These are phyloP conservation scores for Coemansia reversa DNA, from an alignment of 192 early-diverging fungal genomes.

Conservation along the genomic window DNA sequence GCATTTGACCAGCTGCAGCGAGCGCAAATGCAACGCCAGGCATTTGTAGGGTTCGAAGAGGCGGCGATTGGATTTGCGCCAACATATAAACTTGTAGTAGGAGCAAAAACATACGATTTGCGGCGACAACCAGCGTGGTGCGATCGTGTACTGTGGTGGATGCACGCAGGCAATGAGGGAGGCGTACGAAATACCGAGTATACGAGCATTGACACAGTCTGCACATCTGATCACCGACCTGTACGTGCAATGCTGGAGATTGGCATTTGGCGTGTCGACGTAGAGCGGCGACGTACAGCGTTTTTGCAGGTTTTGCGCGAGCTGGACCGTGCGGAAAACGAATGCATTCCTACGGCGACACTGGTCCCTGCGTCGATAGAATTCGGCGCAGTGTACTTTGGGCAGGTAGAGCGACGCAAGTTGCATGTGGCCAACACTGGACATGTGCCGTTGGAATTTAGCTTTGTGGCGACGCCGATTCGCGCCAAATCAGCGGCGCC, in stretches of 20 bases:
- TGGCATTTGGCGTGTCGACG: slow-evolving; percentile 64
- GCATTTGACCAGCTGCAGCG: slow-evolving; percentile 80
- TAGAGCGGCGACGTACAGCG: slow-evolving; percentile 57
- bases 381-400: slow-evolving; percentile 70
- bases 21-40: slow-evolving; percentile 62
- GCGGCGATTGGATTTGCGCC: slow-evolving; percentile 74
- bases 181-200: slow-evolving; percentile 30
- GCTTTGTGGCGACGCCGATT: slow-evolving; percentile 70
- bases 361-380: slow-evolving; percentile 62
- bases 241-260: slow-evolving; percentile 70
- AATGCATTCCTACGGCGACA: slow-evolving; percentile 66
- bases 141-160: slow-evolving; percentile 90
- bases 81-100: slow-evolving; percentile 91
- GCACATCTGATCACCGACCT: slow-evolving; percentile 83
- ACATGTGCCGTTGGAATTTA: slow-evolving; percentile 68
- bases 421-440: slow-evolving; percentile 74
- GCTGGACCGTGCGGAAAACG: slow-evolving; percentile 80
- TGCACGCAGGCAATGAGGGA: slow-evolving; percentile 51
- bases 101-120: slow-evolving; percentile 77
- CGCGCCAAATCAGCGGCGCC: slow-evolving; percentile 55
- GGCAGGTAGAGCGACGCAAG: slow-evolving; percentile 46
- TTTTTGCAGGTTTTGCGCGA: slow-evolving; percentile 66
- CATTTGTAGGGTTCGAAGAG: slow-evolving; percentile 88
- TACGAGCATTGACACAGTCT: slow-evolving; percentile 9
- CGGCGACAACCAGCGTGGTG: slow-evolving; percentile 90